Conservation (phyloP, 441 rosid species). For the Erodium moschatum region DNA sequence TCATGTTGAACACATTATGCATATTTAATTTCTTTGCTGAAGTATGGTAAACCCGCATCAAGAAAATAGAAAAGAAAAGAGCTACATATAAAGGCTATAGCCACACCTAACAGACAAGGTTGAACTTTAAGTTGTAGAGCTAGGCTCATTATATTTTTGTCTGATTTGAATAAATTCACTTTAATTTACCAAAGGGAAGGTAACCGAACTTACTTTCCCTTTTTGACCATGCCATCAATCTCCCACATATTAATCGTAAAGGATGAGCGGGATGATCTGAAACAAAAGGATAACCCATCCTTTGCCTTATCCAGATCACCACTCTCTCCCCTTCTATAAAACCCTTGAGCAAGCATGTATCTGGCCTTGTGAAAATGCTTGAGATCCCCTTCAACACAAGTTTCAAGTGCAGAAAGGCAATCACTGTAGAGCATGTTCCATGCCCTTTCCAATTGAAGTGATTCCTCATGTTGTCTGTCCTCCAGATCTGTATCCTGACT, state of each 20-base stretch:
- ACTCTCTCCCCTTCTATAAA: conserved; percentile 60
- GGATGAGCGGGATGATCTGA: conserved; percentile 86
- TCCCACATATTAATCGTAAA: conserved; percentile 99
- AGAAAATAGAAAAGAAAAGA: no score
- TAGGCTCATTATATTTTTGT: no score
- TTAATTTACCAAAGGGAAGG: conserved; percentile 18
- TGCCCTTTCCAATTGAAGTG: conserved; percentile 48
- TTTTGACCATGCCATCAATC: conserved; percentile 96
- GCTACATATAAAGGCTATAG: no score
- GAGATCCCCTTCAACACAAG: conserved; percentile 91
- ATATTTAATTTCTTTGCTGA: conserved; percentile 5
- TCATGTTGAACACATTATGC: conserved; percentile 1
- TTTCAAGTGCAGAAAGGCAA: conserved; percentile 83
- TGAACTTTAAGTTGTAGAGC: no score
- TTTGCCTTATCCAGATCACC: conserved; percentile 90
- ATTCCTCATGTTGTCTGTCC: conserved; percentile 38
- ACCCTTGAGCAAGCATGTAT: conserved; percentile 88
- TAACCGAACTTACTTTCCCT: conserved; percentile 61
- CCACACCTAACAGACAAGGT: no score
- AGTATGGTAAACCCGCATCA: no score
- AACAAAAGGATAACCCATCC: conserved; percentile 95
- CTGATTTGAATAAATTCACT: no score
- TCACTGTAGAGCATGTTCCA: conserved; percentile 90
- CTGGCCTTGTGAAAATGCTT: conserved; percentile 99
- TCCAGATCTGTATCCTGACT: conserved; percentile 32